Base-by-base conservation (phyloP, 1,284 basidiomycete genomes). In the Leccinum griseonigrum region DNA sequence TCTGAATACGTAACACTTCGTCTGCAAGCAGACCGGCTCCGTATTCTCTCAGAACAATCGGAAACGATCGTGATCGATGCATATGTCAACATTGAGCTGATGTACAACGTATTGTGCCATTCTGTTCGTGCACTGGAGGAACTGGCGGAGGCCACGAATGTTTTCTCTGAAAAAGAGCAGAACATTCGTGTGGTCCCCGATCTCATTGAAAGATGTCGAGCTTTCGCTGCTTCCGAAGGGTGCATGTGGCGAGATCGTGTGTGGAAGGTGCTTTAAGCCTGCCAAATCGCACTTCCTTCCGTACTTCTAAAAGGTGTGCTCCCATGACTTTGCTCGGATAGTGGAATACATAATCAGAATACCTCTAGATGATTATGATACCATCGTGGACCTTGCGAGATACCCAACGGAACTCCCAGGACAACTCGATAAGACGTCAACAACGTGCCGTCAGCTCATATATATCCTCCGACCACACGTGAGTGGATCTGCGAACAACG, bases 61-160 rank as follows among this genome's bases (percentile, higher is more conserved):
- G 64, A 73, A 43, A 68, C 72, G 28, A 58, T 74, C 56, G 34
- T 40, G 1, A 59, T 74, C 16, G 64, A 67, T 22, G 40, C 28
- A 34, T 53, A 48, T 38, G 52, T 59, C 50, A 34, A 64, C 28
- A 69, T 56, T 66, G 75, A 43, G 76, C 74, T 31, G 5, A 61
- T 75, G 59, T 40, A 60, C 9, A 66, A 73, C n/a, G 63, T 77
- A 6, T 53, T 74, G 9, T 54, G 61, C 11, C 67, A 77, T 58
- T 64, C 80, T 18, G 58, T 69, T 26, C 60, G 67, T 13, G 65
- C 79, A 22, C 74, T 77, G 43, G 73, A 76, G 7, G 86, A 88
- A 62, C 68, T 80, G 14, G 65, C 62, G 22, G 70, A 74, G 32
- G 77, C 73, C 26, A 70, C 81, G 31, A 58, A 63, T 3, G 63